Evolutionary conservation across 768 basidiomycete species (phyloP).

Genomic region (Flagelloscypha sp.): DNA sequence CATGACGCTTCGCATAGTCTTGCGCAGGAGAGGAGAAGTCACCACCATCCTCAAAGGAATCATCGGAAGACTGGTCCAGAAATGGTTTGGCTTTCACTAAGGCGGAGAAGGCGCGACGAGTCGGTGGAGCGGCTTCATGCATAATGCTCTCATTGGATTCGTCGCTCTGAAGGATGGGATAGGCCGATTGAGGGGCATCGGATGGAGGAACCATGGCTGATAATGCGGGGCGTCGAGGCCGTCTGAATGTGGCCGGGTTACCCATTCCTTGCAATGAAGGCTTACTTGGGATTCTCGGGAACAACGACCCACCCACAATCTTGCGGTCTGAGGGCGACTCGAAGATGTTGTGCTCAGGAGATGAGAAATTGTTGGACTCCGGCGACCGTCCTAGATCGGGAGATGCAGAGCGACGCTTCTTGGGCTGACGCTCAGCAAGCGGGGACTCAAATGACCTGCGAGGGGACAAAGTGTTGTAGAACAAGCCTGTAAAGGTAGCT

Average conservation of each 20-base stretch:
- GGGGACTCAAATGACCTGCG: slow-evolving; percentile 39
- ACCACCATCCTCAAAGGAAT: slow-evolving; percentile 44
- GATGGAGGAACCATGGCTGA: slow-evolving; percentile 53
- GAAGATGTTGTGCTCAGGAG: slow-evolving; percentile 38
- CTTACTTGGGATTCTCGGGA: slow-evolving; percentile 37
- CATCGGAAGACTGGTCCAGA: slow-evolving; percentile 47
- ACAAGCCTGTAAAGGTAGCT: slow-evolving; percentile 50
- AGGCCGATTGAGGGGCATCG: slow-evolving; percentile 33
- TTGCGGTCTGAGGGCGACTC: slow-evolving; percentile 40
- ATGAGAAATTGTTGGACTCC: slow-evolving; percentile 35
- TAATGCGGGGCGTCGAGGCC: slow-evolving; percentile 56
- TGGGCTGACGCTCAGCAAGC: slow-evolving; percentile 29
- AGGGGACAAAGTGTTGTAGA: slow-evolving; percentile 51
- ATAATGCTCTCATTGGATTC: slow-evolving; percentile 13
- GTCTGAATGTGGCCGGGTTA: slow-evolving; percentile 52
- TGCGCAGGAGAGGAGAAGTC: slow-evolving; percentile 78
- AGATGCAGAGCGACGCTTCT: slow-evolving; percentile 54
- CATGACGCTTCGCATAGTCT: slow-evolving; percentile 71
- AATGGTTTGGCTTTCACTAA: slow-evolving; percentile 40
- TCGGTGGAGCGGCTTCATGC: slow-evolving; percentile 37
- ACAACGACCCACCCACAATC: slow-evolving; percentile 40
- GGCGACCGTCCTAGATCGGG: slow-evolving; percentile 35
- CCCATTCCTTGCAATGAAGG: slow-evolving; percentile 47
- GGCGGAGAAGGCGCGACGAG: slow-evolving; percentile 71
- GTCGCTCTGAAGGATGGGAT: slow-evolving; percentile 27